Percentiles rank a stretch among this genome's conserved stretches.
phyloP scores from a whole-genome alignment of 169 alveolate genomes.

The Cryptosporidium ryanae region DNA sequence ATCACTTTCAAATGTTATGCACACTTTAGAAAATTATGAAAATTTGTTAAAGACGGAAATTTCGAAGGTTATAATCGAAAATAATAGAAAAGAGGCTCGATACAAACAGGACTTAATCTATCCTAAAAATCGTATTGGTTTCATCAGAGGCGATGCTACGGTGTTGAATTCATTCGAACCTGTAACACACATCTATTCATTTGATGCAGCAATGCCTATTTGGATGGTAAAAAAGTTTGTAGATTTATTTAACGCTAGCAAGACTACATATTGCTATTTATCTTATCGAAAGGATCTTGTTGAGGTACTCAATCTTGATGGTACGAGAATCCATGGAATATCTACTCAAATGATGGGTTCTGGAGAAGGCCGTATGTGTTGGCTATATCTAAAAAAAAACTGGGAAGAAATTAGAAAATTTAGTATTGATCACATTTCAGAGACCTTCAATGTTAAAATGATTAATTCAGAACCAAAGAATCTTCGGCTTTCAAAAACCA shows the following conservation, averaged over 20 bases:
- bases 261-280: slow-evolving; percentile 80
- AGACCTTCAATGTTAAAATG: background rate
- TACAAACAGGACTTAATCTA: slow-evolving; percentile 14
- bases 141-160: slow-evolving; percentile 85
- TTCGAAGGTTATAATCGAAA: slow-evolving; percentile 4
- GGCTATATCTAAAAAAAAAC: slow-evolving; percentile 83
- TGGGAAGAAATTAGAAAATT: slow-evolving; percentile 78
- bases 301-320: slow-evolving; percentile 78
- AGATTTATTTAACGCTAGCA: slow-evolving; percentile 77
- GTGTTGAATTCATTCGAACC: slow-evolving; percentile 84
- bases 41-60: background rate
- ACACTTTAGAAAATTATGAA: slow-evolving; percentile 5
- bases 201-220: slow-evolving; percentile 89
- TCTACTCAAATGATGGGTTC: slow-evolving; percentile 86
- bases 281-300: slow-evolving; percentile 81
- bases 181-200: slow-evolving; percentile 87
- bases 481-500: background rate
- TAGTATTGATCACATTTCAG: background rate
- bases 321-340: slow-evolving; percentile 80
- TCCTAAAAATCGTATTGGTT: slow-evolving; percentile 76
- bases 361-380: slow-evolving; percentile 85
- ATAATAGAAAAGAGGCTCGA: slow-evolving; percentile 29
- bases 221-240: slow-evolving; percentile 85
- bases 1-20: slow-evolving; percentile 55
- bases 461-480: background rate